These are phyloP conservation scores for Globisporangium camurandrum DNA, from an alignment of 352 stramenopile species.

Conservation along the genomic window DNA sequence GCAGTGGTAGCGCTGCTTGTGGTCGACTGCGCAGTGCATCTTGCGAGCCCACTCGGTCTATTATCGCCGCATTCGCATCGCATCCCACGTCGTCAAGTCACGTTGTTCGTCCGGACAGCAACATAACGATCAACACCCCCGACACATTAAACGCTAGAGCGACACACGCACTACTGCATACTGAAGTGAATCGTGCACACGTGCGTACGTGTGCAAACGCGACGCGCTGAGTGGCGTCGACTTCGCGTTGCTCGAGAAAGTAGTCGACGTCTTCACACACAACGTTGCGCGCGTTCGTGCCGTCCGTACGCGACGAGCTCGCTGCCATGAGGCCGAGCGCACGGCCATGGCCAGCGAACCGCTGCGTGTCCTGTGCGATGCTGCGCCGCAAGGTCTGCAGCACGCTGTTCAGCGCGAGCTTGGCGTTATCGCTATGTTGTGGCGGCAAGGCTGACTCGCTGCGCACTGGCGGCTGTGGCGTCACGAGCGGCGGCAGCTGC, in stretches of 20 bases:
- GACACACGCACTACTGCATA: background rate
- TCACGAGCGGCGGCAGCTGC: slow-evolving; percentile 1
- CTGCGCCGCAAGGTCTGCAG: slow-evolving; percentile 38
- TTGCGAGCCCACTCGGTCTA: slow-evolving; percentile 30
- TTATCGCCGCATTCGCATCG: no score
- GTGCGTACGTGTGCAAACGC: slow-evolving; percentile 21
- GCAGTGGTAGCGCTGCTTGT: slow-evolving; percentile 38
- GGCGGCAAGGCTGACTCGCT: background rate
- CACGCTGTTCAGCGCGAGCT: slow-evolving; percentile 30
- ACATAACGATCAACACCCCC: background rate
- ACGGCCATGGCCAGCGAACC: slow-evolving; percentile 24
- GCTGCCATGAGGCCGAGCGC: slow-evolving; percentile 17
- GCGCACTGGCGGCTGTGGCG: background rate
- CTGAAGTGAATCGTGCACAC: background rate
- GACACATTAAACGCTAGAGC: background rate
- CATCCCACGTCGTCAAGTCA: no score
- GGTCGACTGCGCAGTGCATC: slow-evolving; percentile 37
- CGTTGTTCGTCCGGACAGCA: background rate
- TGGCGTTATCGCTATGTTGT: slow-evolving; percentile 4
- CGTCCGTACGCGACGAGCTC: background rate
- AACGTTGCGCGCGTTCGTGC: slow-evolving; percentile 18
- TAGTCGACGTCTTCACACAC: slow-evolving; percentile 25
- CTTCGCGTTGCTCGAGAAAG: slow-evolving; percentile 22
- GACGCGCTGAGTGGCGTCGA: slow-evolving; percentile 11
- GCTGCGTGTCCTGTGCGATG: slow-evolving; percentile 26